phyloP scores from a whole-genome alignment of 495 filamentous ascomycete genomes.

The Neurospora terricola region DNA sequence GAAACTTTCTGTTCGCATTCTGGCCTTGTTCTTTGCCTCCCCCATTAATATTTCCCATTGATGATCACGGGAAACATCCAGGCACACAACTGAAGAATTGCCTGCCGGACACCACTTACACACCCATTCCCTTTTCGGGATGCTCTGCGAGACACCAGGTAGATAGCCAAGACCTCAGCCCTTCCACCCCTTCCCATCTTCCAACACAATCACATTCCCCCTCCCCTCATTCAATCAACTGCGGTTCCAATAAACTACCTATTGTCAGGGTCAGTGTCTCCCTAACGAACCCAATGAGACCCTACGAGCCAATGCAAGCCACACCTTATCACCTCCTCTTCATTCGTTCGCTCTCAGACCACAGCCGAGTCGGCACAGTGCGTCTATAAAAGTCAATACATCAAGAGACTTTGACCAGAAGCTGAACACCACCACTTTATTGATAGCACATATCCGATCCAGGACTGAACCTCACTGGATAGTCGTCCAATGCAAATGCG shows the following conservation, averaged over 20 bases:
- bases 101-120: neutral
- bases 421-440: neutral
- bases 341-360: neutral
- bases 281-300: neutral
- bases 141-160: neutral
- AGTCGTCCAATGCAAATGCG: neutral
- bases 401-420: neutral
- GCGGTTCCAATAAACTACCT: neutral
- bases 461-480: neutral
- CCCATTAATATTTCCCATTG: neutral
- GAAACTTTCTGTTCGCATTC: neutral
- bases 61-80: neutral
- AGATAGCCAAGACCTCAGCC: neutral
- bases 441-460: neutral
- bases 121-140: neutral
- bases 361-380: neutral
- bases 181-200: neutral
- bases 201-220: neutral
- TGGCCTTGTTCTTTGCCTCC: accelerated
- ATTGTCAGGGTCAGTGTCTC: neutral
- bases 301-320: neutral
- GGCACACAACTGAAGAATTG: neutral
- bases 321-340: neutral
- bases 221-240: neutral
- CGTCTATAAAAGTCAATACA: neutral